Evolutionary conservation across 495 filamentous ascomycete species (phyloP), one percentile per base, ranked within the genome.

Genomic region (Tuber magnatum): DNA sequence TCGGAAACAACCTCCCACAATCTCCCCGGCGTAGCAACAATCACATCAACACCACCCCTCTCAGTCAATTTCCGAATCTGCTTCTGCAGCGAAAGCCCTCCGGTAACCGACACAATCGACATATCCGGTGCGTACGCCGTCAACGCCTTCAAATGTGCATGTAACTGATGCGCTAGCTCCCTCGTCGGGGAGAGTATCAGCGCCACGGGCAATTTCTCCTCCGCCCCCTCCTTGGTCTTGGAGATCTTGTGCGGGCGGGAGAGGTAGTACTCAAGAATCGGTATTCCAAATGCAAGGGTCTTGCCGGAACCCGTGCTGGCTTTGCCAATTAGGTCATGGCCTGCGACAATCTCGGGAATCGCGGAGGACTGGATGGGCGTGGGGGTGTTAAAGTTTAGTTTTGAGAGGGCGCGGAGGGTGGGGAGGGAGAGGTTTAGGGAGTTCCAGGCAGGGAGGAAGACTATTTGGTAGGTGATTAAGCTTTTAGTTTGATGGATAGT

Each of bases 101-200:
- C 95, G 2, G 94, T 97, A 24, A 99, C 84, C 20, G 93, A 93
- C 39, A 93, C 90, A 74, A 94, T 92, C 28, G 88, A 89, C 2
- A 90, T 87, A 71, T 87, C 87, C 2, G 85, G 85, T 14, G 88
- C 85, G 5, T 91, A 87, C 0, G 88, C 87, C 73, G 88, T 91
- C 28, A 99, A 85, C 5, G 90, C 87, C 40, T 87, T 91, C 70
- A 99, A 88, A 82, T 99, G 95, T 39, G 91, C 88, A 16, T 88
- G 86, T 61, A 99, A 85, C 84, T 99, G 95, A 84, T 97, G 93
- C 3, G 95, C 95, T 75, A 99, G 85, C 83, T 99, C 95, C 84
- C 95, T 86, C 1, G 95, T 98, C 0, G 95, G 95, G 0, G 94
- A 93, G 7, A 99, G 86, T 68, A 99, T 89, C n/a, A 99, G 83